Evolutionary conservation across 1,284 basidiomycete species (phyloP), one percentile per base, ranked within the genome.

Genomic region (Tetrapyrgos nigripes): DNA sequence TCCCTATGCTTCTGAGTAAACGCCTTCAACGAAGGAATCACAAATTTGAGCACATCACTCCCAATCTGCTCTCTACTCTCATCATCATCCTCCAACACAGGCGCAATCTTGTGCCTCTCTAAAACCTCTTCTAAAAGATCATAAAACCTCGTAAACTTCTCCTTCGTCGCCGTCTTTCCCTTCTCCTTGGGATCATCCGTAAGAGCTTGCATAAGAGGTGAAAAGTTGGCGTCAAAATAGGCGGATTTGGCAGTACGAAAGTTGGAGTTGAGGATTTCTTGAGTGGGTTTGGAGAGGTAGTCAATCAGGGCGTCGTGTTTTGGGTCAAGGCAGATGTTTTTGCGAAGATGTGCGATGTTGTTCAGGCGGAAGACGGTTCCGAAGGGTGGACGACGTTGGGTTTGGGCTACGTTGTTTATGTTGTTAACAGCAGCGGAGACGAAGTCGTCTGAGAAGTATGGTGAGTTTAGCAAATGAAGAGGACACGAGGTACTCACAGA

Each of bases 151-250:
- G 85, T 91, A 68, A 91, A 90, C 72, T 88, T 91, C 74, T 93
- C 92, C 74, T 93, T 93, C 33, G 84, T 84, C 8, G 83, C 84
- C 2, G 82, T 79, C 69, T 85, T 87, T 5, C 79, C 43, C 63
- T 85, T 85, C 58, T 86, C 87, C 60, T 83, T 85, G 19, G 83
- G 76, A 64, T 89, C 88, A 53, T 93, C 91, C 27, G 82, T 81
- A 53, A 93, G 77, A 3, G 84, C 75, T 64, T 89, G 87, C 77
- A 93, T 84, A 44, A 93, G 76, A 6, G 89, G 87, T 3, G 87
- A 85, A 70, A 90, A 91, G 72, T 92, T 93, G 21, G 88, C 80
- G 59, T 93, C 90, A 61, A 92, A 92, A 73, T 93, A 93, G 2
- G 80, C 87, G 9, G 91, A 89, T 71, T 92, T 92, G 46, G 91